Evolutionary conservation across 2,329 filamentous ascomycete genomes (phyloP), one percentile per base, ranked within the genome.

Genomic region (Chrysosphaeria jannelii): DNA sequence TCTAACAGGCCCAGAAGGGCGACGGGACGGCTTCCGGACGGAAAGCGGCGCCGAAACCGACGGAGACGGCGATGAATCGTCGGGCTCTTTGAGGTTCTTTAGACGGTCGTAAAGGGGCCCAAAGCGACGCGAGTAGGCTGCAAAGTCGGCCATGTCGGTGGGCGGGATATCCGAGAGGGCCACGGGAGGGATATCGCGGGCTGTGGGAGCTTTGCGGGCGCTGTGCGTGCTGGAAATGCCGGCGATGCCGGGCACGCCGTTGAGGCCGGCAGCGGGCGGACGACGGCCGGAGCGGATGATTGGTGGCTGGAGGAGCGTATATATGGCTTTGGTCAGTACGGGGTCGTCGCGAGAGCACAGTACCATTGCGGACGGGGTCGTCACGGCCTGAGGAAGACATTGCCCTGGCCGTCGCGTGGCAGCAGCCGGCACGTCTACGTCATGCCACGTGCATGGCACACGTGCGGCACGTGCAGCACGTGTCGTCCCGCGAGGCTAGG

Each of bases 101-200:
- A 93, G 64, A 26, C 78, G 75, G 39, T 91, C 79, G 40, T 90
- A 90, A 3, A 93, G 45, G 2, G 68, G 64, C 10, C 76, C 78
- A 17, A 93, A 70, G 41, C 90, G 74, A 4, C 64, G 55, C 5
- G 93, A 49, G 38, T 97, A 97, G 6, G 72, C 53, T 25, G 65
- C 65, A 41, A 97, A 97, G 27, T 71, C 68, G 30, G 68, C 59
- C 0, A 62, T 45, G 19, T 90, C 74, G 33, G 93, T 55, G 35
- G 71, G 71, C 8, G 67, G 59, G 21, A 93, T 74, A 35, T 89
- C 90, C 6, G 78, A 79, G 28, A 97, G 51, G 1, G 76, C 67
- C 0, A 97, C 85, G 0, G 81, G 81, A 1, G 81, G 81, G 18
- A 97, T 97, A 39, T 97, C 81, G 41, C 63, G 63, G 10, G 72